Conservation (phyloP, 169 alveolate genomes). For the Toxoplasma gondii region DNA sequence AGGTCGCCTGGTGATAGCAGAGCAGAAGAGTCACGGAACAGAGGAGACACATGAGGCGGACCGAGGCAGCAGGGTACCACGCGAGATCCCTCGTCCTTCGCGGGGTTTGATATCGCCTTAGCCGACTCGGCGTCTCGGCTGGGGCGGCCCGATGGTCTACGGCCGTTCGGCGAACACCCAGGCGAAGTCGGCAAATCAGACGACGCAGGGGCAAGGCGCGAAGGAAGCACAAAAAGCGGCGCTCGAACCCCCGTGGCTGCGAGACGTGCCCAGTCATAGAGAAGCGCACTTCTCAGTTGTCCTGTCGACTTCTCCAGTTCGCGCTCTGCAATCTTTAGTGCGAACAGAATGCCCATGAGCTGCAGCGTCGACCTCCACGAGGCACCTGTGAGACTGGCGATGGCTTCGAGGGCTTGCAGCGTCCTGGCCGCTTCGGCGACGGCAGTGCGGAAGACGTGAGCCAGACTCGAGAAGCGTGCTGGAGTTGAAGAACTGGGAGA, state of each 20-base stretch:
- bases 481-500: no score
- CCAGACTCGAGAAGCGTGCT: no score
- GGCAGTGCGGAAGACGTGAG: no score
- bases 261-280: background rate
- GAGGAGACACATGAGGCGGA: constrained; percentile 14
- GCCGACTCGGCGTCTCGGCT: background rate
- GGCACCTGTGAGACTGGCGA: background rate
- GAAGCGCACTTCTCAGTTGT: background rate
- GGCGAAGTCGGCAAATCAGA: background rate
- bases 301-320: background rate
- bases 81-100: background rate
- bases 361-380: background rate
- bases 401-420: background rate
- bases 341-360: background rate
- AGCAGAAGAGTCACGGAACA: background rate
- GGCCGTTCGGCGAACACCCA: background rate
- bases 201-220: background rate
- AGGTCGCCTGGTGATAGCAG: background rate
- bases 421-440: background rate
- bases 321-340: background rate
- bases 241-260: background rate
- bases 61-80: background rate
- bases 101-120: no score
- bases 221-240: background rate
- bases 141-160: background rate